A percentile compares a stretch with the other conserved stretches of the same genome.
Conservation (phyloP, 2,329 filamentous ascomycete species). For the Epichloe coenophiala region DNA sequence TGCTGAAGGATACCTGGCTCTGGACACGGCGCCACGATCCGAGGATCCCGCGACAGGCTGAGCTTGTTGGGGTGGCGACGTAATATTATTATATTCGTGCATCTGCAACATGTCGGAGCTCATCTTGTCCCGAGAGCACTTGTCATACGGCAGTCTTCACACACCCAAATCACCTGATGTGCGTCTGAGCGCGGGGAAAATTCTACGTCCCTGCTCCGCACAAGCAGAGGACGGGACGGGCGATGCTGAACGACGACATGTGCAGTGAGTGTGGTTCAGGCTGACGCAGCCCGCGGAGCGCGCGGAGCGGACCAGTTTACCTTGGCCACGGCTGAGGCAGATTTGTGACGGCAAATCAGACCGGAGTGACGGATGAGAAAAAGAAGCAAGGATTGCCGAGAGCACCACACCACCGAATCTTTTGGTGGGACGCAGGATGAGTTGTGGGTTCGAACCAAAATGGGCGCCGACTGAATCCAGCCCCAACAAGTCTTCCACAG, state of each 20-base stretch:
- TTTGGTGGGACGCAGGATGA: no score
- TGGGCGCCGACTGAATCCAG: no score
- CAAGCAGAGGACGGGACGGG: background rate
- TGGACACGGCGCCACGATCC: conserved; percentile 6
- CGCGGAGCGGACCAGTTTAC: background rate
- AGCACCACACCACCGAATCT: no score
- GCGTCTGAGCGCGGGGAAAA: background rate
- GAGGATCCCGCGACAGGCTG: background rate
- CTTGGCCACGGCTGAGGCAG: background rate
- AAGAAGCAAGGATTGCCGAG: no score
- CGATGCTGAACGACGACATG: background rate
- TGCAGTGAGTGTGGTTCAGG: background rate
- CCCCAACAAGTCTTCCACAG: no score
- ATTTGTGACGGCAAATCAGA: no score
- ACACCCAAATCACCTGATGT: background rate
- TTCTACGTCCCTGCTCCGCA: background rate
- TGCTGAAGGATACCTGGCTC: conserved; percentile 22
- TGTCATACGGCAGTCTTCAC: background rate
- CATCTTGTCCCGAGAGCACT: background rate
- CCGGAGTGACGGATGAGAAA: no score
- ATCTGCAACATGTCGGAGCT: conserved; percentile 19
- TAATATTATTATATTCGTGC: background rate
- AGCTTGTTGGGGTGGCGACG: conserved; percentile 4
- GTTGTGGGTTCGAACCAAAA: no score
- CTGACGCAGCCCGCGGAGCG: background rate